Evolutionary conservation across 257 asterid genomes (phyloP), one percentile per base, ranked within the genome.

Genomic region (Nicotiana sylvestris): DNA sequence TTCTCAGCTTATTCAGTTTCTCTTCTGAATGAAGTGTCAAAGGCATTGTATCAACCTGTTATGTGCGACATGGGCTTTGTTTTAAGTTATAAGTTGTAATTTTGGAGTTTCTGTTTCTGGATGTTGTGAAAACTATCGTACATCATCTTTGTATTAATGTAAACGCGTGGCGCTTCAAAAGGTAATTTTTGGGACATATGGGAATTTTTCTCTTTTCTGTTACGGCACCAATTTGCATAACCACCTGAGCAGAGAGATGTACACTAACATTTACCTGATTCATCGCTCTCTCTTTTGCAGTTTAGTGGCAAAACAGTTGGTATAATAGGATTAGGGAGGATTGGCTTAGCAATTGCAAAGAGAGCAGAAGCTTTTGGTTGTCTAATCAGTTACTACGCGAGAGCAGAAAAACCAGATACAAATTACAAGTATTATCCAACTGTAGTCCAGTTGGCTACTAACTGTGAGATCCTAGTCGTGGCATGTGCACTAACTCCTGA

Each of bases 301-400:
- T 92, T 92, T 83, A 90, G 93, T 30, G 94, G 97, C 65, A 91
- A 93, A 84, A 78, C 89, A 57, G 89, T 93, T 65, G 95, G 98
- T 21, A 91, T 92, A 57, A 85, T 93, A 69, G 98, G 98, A 35
- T 58, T 93, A 18, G 98, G 97, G 60, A 85, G 98, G 80, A 92
- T 93, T 16, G 98, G 98, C 33, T 84, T 84, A 51, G 97, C 97
- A 58, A 65, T 93, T 33, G 94, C 98, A n/a, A 89, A 89, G 85
- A 84, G 97, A 85, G 92, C 92, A 10, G 90, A 87, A 84, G 94
- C 91, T 33, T 93, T 93, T 56, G 90, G 86, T 29, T 93, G 97
- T 61, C 85, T 95, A 61, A 92, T 93, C 83, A 90, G 89, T 81
- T 93, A 93, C 92, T 55, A 81, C 88, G 84, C 95, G n/a, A 90